Percentiles rank a stretch among this genome's conserved stretches.
These are phyloP conservation scores for Bacterosira constricta DNA, from an alignment of 108 stramenopile genomes.

Conservation along the genomic window DNA sequence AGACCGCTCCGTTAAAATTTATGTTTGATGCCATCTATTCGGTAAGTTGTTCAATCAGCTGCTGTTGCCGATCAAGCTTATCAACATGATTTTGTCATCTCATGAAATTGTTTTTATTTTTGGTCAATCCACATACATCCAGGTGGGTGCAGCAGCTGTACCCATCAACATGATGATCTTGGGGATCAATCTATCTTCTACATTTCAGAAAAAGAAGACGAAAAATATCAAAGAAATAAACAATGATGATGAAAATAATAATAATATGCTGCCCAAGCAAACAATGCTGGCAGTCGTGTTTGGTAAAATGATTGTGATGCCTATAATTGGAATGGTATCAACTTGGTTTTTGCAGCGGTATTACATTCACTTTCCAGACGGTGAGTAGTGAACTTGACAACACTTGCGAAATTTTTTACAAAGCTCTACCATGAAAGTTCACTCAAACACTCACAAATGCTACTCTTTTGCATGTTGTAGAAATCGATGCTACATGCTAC, in stretches of 20 bases:
- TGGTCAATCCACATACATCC: not conserved
- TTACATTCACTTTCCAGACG: slow-evolving; percentile 61
- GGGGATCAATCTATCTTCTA: slow-evolving; percentile 76
- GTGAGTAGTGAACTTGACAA: slow-evolving; percentile 17
- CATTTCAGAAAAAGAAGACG: slow-evolving; percentile 43
- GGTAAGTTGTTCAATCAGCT: slow-evolving; percentile 17
- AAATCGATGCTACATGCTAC: slow-evolving; percentile 80
- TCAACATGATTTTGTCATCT: no score
- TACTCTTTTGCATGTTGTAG: slow-evolving; percentile 18
- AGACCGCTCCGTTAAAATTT: slow-evolving; percentile 81
- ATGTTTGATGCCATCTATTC: slow-evolving; percentile 84
- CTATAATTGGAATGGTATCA: slow-evolving; percentile 66
- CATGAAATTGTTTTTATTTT: not conserved
- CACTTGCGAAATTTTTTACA: not conserved
- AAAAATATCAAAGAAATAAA: not conserved
- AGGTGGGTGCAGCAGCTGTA: slow-evolving; percentile 80
- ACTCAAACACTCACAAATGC: no score
- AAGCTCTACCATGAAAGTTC: not conserved
- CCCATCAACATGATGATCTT: slow-evolving; percentile 92
- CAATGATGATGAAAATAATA: slow-evolving; percentile 15
- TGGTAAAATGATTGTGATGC: slow-evolving; percentile 88
- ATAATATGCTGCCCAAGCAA: slow-evolving; percentile 42
- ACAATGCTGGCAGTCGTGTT: slow-evolving; percentile 69
- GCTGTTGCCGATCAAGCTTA: no score
- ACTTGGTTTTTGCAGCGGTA: slow-evolving; percentile 54